Percentiles rank a stretch among this genome's conserved stretches.
phyloP scores from a whole-genome alignment of 805 yeast genomes.

The Saccharomycopsis microspora region DNA sequence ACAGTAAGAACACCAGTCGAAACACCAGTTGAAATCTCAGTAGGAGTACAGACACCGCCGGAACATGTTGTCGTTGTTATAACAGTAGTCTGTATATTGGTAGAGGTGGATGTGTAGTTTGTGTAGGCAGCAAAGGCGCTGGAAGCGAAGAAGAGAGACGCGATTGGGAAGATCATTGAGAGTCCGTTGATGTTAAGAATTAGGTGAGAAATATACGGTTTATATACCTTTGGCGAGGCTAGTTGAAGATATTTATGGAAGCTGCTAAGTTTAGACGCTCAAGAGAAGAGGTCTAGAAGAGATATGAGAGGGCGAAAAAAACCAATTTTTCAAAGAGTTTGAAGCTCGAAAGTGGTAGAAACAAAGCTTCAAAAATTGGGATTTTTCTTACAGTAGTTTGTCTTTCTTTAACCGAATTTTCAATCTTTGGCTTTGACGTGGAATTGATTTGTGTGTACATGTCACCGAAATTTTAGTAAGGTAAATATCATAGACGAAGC shows the following conservation, averaged over 20 bases:
- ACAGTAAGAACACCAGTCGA: slow-evolving; percentile 4
- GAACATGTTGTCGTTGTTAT: slow-evolving; percentile 21
- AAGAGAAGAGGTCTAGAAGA: background rate
- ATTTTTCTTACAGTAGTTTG: too few species aligned
- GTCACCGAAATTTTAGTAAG: too few species aligned
- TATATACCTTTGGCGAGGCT: background rate
- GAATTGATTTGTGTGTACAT: too few species aligned
- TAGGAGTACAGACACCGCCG: slow-evolving; percentile 16
- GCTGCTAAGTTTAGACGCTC: background rate
- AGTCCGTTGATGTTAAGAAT: too few species aligned
- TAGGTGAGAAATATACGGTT: too few species aligned
- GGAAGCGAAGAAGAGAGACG: slow-evolving; percentile 6
- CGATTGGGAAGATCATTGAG: too few species aligned
- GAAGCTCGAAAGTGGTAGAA: too few species aligned
- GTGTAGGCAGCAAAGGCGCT: slow-evolving; percentile 9
- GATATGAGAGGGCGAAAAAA: background rate
- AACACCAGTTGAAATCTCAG: slow-evolving; percentile 10
- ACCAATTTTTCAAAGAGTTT: background rate
- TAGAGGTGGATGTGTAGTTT: slow-evolving; percentile 7
- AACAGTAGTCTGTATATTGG: slow-evolving; percentile 20
- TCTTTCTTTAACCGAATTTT: too few species aligned
- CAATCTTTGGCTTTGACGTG: too few species aligned
- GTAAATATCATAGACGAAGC: too few species aligned
- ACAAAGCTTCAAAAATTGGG: too few species aligned
- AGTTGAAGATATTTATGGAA: background rate